Evolutionary conservation across 257 asterid genomes (phyloP), one percentile per base, ranked within the genome.

Genomic region (Jaltomata sinuosa): DNA sequence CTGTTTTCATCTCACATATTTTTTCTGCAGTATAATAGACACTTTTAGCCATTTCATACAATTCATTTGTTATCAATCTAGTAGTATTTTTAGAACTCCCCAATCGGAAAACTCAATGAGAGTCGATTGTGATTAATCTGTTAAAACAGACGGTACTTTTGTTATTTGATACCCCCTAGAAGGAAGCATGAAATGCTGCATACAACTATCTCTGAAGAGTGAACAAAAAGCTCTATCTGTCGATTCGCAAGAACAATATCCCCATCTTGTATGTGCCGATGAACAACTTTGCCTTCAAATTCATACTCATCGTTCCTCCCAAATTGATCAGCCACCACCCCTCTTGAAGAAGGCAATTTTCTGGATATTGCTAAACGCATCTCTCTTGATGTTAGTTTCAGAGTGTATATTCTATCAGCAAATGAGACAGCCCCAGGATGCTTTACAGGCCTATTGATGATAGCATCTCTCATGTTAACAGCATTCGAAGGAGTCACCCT

Each of bases 401-500:
- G 65, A 25, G 92, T 87, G 85, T 92, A 55, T n/a, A 89, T 94
- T 87, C 93, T 93, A 85, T 94, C 99, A 84, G 87, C 85, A 87
- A 90, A 94, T 49, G 90, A 72, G 82, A 89, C 40, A 36, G 99
- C 98, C 79, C 99, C 99, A 78, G 99, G 99, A 88, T 92, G 98
- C 81, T 88, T 87, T 52, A 93, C 97, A 36, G 99, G 98, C 38
- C 98, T 98, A 85, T 94, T 96, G 85, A 93, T 79, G 49, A 96
- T 90, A 27, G 99, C 97, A 67, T 42, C 87, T 88, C 98, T 92
- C 90, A 96, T 79, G 88, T 93, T 96, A 29, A 25, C 95, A 90
- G 89, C 93, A 92, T 94, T 96, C 99, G 98, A 94, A 83, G 98
- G 97, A 85, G 98, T 96, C 88, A 96, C 97, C 89, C 95, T 93